Percentiles rank a stretch among this genome's conserved stretches.
Conservation (phyloP, 345 rosid species). For the Carallia brachiata region DNA sequence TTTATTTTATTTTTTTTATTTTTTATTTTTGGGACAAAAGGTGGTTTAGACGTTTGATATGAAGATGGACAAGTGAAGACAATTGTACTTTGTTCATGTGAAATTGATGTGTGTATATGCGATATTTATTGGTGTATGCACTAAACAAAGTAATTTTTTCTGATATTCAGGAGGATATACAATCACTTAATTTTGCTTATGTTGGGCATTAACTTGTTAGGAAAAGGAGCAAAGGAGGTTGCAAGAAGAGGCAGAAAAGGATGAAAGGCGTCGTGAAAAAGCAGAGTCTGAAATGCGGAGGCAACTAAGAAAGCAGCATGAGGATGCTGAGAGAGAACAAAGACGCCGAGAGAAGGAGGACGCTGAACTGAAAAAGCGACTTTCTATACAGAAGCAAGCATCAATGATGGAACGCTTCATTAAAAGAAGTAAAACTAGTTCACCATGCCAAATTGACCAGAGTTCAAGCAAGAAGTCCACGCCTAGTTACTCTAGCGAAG, state of each 20-base stretch:
- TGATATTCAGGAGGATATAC: too few relatives aligned
- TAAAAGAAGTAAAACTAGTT: conserved; percentile 49
- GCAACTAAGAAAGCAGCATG: conserved; percentile 67
- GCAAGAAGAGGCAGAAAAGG: conserved; percentile 56
- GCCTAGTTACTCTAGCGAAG: conserved; percentile 17
- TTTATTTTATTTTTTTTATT: too few relatives aligned
- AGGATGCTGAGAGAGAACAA: conserved; percentile 70
- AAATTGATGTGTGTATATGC: too few relatives aligned
- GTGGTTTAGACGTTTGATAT: too few relatives aligned
- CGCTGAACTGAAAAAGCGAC: conserved; percentile 59
- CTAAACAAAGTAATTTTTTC: too few relatives aligned
- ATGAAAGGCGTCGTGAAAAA: conserved; percentile 56
- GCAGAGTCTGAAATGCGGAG: conserved; percentile 63
- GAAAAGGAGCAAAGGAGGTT: conserved; percentile 67
- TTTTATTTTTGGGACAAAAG: too few relatives aligned
- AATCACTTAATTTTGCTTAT: not conserved
- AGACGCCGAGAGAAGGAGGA: conserved; percentile 73
- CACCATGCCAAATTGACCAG: conserved; percentile 31
- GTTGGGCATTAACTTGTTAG: conserved; percentile 29
- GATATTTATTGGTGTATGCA: too few relatives aligned
- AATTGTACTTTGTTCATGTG: too few relatives aligned
- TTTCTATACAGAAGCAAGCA: conserved; percentile 71
- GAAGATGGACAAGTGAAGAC: too few relatives aligned
- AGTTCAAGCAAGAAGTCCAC: conserved; percentile 29
- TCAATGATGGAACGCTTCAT: conserved; percentile 88